Percentiles rank a stretch among this genome's conserved stretches.
Evolutionary conservation across 345 rosid genomes (phyloP).

Genomic region (Tarenaya hassleriana): DNA sequence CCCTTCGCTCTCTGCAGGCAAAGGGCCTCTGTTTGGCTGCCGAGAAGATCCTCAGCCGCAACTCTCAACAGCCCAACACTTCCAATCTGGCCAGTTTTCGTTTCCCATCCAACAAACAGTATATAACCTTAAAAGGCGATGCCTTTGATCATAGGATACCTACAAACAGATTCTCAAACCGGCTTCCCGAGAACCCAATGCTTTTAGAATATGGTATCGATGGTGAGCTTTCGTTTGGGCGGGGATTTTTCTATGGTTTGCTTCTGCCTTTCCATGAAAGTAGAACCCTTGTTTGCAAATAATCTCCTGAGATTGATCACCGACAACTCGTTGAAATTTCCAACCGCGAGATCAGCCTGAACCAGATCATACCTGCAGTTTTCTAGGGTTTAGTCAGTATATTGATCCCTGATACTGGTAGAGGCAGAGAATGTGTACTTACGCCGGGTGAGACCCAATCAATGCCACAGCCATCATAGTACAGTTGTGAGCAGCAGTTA

Average conservation of each 20-base stretch:
- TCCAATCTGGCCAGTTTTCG: background rate
- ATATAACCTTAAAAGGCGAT: constrained; percentile 5
- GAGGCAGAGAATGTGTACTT: constrained; percentile 20
- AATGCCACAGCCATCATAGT: constrained; percentile 96
- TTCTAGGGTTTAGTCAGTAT: background rate
- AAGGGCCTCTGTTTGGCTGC: too few relatives aligned
- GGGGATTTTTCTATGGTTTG: constrained; percentile 69
- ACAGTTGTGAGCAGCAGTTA: constrained; percentile 92
- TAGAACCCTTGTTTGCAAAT: constrained; percentile 79
- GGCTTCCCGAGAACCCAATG: constrained; percentile 17
- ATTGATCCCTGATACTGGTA: background rate
- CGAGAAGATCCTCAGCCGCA: too few relatives aligned
- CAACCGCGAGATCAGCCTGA: constrained; percentile 91
- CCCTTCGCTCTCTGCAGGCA: too few relatives aligned
- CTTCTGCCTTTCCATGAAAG: constrained; percentile 85
- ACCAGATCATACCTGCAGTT: constrained; percentile 73
- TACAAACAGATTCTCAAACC: constrained; percentile 5
- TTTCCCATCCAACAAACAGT: constrained; percentile 6
- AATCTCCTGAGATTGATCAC: constrained; percentile 88
- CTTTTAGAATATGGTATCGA: constrained; percentile 73
- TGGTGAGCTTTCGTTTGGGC: constrained; percentile 69
- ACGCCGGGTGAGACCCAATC: constrained; percentile 91
- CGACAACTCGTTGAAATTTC: constrained; percentile 72
- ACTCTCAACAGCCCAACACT: too few relatives aligned
- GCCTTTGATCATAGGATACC: background rate